Percentiles rank a stretch among this genome's conserved stretches.
phyloP scores from a whole-genome alignment of 2,329 filamentous ascomycete species.

The Microcyclosporella mali region DNA sequence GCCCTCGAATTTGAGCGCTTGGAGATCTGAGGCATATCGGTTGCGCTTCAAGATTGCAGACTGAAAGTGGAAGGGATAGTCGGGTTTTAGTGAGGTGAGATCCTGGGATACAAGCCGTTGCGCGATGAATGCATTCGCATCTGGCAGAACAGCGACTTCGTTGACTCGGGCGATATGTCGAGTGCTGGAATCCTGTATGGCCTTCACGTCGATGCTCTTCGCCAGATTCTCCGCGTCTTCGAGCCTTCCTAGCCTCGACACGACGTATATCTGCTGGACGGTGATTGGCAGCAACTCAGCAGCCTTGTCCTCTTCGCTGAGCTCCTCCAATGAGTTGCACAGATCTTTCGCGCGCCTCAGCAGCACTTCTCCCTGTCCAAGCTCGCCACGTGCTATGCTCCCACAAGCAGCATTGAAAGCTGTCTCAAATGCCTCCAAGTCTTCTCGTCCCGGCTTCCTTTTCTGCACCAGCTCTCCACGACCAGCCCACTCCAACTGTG shows the following conservation, averaged over 20 bases:
- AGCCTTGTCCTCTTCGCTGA: constrained; percentile 67
- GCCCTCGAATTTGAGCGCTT: constrained; percentile 62
- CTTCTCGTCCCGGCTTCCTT: constrained; percentile 53
- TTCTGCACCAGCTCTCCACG: constrained; percentile 47
- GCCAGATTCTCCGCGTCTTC: constrained; percentile 61
- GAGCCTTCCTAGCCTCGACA: constrained; percentile 58
- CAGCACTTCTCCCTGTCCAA: constrained; percentile 58
- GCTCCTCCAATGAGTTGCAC: constrained; percentile 66
- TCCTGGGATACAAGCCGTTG: constrained; percentile 56
- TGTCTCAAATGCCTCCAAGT: constrained; percentile 71
- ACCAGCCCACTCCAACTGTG: constrained; percentile 66
- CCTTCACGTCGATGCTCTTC: constrained; percentile 55
- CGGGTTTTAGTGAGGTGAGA: constrained; percentile 48
- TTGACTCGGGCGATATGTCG: constrained; percentile 64
- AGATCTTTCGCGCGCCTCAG: constrained; percentile 65
- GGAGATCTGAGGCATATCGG: constrained; percentile 57
- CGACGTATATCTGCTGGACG: constrained; percentile 69
- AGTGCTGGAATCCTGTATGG: constrained; percentile 62
- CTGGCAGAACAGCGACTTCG: constrained; percentile 43
- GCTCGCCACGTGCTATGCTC: constrained; percentile 63
- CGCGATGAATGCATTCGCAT: constrained; percentile 60
- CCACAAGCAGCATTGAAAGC: constrained; percentile 74
- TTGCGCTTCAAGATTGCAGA: constrained; percentile 56
- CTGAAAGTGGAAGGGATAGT: constrained; percentile 69
- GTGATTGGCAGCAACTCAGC: constrained; percentile 69